These are phyloP conservation scores for Nigrospora sphaerica DNA, from an alignment of 2,329 filamentous ascomycete genomes.

Conservation along the genomic window DNA sequence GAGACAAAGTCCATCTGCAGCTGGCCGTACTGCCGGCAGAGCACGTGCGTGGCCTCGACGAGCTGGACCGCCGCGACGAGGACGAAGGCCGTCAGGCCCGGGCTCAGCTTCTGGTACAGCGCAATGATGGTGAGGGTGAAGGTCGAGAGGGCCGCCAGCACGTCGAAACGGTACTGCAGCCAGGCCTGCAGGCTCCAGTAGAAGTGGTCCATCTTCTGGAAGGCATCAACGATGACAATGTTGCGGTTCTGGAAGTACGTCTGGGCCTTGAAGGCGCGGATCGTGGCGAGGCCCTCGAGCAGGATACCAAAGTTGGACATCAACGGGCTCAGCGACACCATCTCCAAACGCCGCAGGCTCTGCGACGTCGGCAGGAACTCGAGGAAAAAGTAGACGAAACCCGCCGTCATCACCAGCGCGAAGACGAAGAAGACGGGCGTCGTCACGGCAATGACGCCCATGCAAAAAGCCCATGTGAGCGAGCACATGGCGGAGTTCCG, in stretches of 20 bases:
- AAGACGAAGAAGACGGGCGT: conserved; percentile 73
- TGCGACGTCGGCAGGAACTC: conserved; percentile 78
- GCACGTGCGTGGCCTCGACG: conserved; percentile 61
- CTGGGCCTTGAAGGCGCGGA: conserved; percentile 76
- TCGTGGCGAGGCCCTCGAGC: conserved; percentile 77
- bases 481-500: conserved; percentile 62
- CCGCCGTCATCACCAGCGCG: conserved; percentile 56
- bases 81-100: conserved; percentile 78
- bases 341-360: conserved; percentile 75
- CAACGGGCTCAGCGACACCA: conserved; percentile 80
- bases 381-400: conserved; percentile 68
- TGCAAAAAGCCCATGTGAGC: conserved; percentile 65
- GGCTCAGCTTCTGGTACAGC: conserved; percentile 64
- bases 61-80: conserved; percentile 65
- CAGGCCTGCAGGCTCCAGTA: conserved; percentile 86
- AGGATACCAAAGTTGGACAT: conserved; percentile 91
- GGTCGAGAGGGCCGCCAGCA: conserved; percentile 64
- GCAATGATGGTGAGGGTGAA: conserved; percentile 69
- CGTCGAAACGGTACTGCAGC: conserved; percentile 74
- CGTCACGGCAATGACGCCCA: conserved; percentile 71
- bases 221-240: conserved; percentile 74
- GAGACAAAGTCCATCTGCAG: conserved; percentile 90
- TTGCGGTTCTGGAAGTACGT: conserved; percentile 73
- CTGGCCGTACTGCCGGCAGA: conserved; percentile 76
- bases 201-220: conserved; percentile 94